Evolutionary conservation across 1,284 basidiomycete genomes (phyloP).

Genomic region (Rhodotorula mucilaginosa): DNA sequence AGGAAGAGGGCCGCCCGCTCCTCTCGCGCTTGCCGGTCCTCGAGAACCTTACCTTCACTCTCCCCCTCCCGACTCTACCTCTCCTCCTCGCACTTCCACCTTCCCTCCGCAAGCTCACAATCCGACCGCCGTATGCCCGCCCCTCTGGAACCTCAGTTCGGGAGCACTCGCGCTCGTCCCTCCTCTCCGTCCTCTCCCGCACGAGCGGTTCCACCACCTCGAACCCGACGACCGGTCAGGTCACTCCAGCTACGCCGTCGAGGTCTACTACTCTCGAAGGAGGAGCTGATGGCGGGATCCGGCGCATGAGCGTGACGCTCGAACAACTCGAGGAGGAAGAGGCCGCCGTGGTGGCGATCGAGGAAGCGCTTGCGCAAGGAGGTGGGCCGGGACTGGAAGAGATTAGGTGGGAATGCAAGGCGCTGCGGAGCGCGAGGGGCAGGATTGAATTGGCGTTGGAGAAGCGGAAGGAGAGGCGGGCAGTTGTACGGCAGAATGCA

Average conservation of each 20-base stretch:
- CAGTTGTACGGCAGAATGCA: too few relatives aligned
- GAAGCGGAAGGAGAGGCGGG: background rate
- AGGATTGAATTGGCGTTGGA: slow-evolving; percentile 5
- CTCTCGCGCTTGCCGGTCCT: slow-evolving; percentile 10
- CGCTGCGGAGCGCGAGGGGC: slow-evolving; percentile 14
- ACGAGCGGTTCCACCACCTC: background rate
- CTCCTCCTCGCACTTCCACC: slow-evolving; percentile 10
- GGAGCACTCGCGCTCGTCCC: slow-evolving; percentile 3
- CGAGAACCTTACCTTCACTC: slow-evolving; percentile 3
- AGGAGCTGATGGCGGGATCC: too few relatives aligned
- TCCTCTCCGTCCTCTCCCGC: slow-evolving; percentile 1
- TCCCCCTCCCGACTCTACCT: slow-evolving; percentile 10
- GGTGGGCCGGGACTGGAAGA: slow-evolving; percentile 3
- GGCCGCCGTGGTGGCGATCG: slow-evolving; percentile 3
- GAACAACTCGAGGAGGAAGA: slow-evolving; percentile 31
- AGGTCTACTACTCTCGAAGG: background rate
- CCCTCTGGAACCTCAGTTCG: background rate
- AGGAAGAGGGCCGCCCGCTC: background rate
- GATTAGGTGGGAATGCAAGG: slow-evolving; percentile 25
- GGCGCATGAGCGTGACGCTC: slow-evolving; percentile 19
- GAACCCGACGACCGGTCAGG: background rate
- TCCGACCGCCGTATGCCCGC: slow-evolving; percentile 20
- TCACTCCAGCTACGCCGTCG: background rate
- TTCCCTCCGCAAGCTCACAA: background rate
- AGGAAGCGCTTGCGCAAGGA: background rate